Evolutionary conservation across 768 basidiomycete species (phyloP).

Genomic region (Phanerochaete carnosa): DNA sequence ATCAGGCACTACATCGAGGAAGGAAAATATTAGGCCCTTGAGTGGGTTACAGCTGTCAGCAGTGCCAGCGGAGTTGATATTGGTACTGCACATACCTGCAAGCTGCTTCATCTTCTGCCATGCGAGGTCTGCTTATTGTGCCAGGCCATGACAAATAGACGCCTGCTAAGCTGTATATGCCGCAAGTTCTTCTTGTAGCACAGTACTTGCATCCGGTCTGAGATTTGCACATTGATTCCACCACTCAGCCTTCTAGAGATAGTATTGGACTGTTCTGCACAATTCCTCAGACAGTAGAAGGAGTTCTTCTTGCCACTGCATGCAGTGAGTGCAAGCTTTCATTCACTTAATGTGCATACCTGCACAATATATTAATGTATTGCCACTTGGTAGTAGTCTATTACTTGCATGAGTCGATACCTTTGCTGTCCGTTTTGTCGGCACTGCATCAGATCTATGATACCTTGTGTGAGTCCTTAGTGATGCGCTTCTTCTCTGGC

Average conservation of each 20-base stretch:
- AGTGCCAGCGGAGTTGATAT: too few relatives aligned
- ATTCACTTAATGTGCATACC: slow-evolving; percentile 1
- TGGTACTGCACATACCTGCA: too few relatives aligned
- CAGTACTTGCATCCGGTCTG: not conserved
- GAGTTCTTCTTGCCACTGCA: slow-evolving; percentile 1
- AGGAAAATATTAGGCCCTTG: too few relatives aligned
- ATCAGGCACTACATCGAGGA: too few relatives aligned
- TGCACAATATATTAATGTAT: not conserved
- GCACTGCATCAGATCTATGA: not conserved
- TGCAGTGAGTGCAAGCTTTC: not conserved
- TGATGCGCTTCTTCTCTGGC: not conserved
- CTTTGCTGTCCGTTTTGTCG: not conserved
- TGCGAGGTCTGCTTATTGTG: too few relatives aligned
- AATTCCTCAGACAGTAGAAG: not conserved
- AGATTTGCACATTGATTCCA: not conserved
- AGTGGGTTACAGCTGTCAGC: too few relatives aligned
- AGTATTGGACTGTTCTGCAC: not conserved
- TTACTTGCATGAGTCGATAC: not conserved
- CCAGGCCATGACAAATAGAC: not conserved
- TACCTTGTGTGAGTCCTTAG: not conserved
- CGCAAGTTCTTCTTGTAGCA: not conserved
- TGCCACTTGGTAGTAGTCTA: not conserved
- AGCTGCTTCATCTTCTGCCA: too few relatives aligned
- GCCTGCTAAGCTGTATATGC: not conserved
- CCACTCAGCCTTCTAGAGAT: not conserved